phyloP scores from a whole-genome alignment of 2,329 filamentous ascomycete genomes.

The Alternaria gansuensis region DNA sequence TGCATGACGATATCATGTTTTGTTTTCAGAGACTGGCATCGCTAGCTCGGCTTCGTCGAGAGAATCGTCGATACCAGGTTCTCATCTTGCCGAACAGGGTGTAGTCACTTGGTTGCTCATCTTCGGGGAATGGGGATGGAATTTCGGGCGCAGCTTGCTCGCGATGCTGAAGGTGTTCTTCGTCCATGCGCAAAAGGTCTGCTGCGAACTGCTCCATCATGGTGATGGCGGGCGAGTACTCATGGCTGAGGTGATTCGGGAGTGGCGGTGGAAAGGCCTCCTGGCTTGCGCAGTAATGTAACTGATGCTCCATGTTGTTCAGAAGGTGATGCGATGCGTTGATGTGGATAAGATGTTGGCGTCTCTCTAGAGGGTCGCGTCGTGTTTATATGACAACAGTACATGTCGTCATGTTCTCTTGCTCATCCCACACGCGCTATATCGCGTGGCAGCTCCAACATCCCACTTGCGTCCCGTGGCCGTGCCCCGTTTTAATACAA shows the following conservation, averaged over 20 bases:
- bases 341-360: neutral
- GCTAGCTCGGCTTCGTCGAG: constrained; percentile 12
- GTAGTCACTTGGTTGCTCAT: constrained; percentile 4
- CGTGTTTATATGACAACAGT: constrained; percentile 13
- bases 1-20: constrained; percentile 19
- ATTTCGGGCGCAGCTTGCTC: constrained; percentile 2
- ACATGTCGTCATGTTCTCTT: constrained; percentile 18
- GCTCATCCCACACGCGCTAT: constrained; percentile 13
- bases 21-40: constrained; percentile 12
- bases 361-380: neutral
- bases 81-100: constrained; percentile 12
- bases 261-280: constrained; percentile 18
- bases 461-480: constrained; percentile 14
- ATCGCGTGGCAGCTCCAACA: constrained; percentile 14
- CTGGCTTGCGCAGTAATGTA: constrained; percentile 6
- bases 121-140: constrained; percentile 9
- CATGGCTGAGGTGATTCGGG: constrained; percentile 11
- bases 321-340: neutral
- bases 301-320: constrained; percentile 5
- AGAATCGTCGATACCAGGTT: constrained; percentile 17
- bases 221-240: constrained; percentile 15
- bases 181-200: constrained; percentile 19
- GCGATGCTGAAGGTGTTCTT: constrained; percentile 18
- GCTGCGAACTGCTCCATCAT: constrained; percentile 18
- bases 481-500: constrained; percentile 19